These are phyloP conservation scores for Neospora caninum DNA, from an alignment of 169 alveolate genomes.

Conservation along the genomic window DNA sequence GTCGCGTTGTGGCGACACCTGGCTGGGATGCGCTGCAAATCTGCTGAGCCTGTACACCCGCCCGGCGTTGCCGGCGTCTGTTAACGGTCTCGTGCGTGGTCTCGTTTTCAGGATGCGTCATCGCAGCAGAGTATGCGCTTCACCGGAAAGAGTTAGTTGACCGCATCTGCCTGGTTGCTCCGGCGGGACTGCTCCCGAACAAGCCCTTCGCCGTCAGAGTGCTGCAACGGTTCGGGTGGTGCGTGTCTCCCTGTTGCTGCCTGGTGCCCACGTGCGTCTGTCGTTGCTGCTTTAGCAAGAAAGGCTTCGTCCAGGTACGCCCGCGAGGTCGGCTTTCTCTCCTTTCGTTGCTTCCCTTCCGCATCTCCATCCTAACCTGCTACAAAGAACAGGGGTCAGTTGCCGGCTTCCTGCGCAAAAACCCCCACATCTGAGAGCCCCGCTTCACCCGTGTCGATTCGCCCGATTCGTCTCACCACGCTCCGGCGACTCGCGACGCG, in stretches of 20 bases:
- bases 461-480: too few species aligned
- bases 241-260: neutral
- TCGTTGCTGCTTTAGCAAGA: slow-evolving; percentile 25
- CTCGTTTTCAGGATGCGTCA: neutral
- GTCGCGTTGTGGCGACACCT: too few species aligned
- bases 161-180: neutral
- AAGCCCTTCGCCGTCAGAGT: slow-evolving; percentile 11
- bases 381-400: too few species aligned
- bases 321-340: neutral
- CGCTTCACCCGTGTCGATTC: too few species aligned
- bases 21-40: too few species aligned
- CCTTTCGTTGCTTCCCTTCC: neutral
- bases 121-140: neutral
- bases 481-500: too few species aligned
- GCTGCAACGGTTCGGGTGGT: slow-evolving; percentile 32
- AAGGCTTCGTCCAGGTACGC: neutral
- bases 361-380: too few species aligned
- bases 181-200: slow-evolving; percentile 10
- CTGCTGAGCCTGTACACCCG: neutral
- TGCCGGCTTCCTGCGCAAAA: too few species aligned
- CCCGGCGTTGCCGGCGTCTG: neutral
- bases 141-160: neutral
- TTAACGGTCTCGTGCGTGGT: neutral
- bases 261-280: slow-evolving; percentile 17
- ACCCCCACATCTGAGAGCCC: too few species aligned